phyloP scores from a whole-genome alignment of 2,329 filamentous ascomycete species.

The Penicillium sp. region DNA sequence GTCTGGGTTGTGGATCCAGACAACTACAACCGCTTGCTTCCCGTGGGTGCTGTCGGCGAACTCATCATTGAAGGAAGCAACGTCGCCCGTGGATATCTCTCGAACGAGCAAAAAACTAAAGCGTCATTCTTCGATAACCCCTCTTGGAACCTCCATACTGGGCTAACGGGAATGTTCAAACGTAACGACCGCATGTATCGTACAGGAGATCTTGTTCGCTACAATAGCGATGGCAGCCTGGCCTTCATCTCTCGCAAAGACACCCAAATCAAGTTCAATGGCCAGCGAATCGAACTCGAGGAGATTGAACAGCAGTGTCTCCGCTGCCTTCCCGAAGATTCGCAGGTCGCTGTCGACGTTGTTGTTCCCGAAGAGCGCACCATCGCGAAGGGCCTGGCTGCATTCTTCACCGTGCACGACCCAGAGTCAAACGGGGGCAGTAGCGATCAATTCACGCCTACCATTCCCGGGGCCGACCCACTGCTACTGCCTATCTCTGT shows the following conservation, averaged over 20 bases:
- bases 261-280: conserved; percentile 44
- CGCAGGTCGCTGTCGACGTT: conserved; percentile 47
- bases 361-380: conserved; percentile 34
- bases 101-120: conserved; percentile 36
- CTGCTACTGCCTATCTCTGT: conserved; percentile 30
- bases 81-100: conserved; percentile 48
- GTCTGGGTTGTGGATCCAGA: conserved; percentile 43
- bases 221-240: conserved; percentile 36
- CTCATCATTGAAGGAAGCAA: conserved; percentile 49
- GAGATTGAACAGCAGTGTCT: conserved; percentile 48
- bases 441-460: conserved; percentile 20
- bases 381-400: conserved; percentile 33
- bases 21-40: conserved; percentile 39
- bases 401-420: conserved; percentile 34
- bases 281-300: conserved; percentile 47
- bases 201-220: conserved; percentile 41
- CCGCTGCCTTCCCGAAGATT: conserved; percentile 35
- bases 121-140: conserved; percentile 37
- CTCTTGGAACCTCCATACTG: conserved; percentile 28
- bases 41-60: conserved; percentile 50
- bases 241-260: conserved; percentile 37
- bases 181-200: conserved; percentile 36
- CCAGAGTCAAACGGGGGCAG: conserved; percentile 21
- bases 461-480: conserved; percentile 18
- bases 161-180: conserved; percentile 23